Percentiles rank a stretch among this genome's conserved stretches.
Evolutionary conservation across 2,329 filamentous ascomycete genomes (phyloP).

Genomic region (Pseudofabraea citricarpa): DNA sequence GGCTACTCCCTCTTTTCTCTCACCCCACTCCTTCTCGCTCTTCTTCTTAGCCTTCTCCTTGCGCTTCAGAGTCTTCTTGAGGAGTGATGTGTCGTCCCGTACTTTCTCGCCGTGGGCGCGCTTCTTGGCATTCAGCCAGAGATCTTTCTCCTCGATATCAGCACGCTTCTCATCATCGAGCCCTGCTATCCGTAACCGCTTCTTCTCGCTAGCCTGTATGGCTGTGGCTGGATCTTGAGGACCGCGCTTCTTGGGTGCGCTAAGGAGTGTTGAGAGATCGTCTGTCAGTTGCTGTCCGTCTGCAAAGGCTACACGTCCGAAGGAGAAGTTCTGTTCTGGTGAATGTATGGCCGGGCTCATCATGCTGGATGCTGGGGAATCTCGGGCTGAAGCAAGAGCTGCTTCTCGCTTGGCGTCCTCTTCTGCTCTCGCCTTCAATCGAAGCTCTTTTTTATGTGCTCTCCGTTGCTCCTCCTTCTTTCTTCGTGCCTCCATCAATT

Average conservation of each 20-base stretch:
- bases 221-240: conserved; percentile 81
- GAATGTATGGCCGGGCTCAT: conserved; percentile 51
- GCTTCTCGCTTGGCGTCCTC: conserved; percentile 65
- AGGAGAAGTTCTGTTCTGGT: conserved; percentile 70
- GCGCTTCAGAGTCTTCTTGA: conserved; percentile 93
- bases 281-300: conserved; percentile 79
- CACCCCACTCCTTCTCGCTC: conserved; percentile 83
- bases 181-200: conserved; percentile 71
- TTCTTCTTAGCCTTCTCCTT: conserved; percentile 88
- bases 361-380: conserved; percentile 49
- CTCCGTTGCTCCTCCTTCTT: conserved; percentile 84
- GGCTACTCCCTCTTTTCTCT: conserved; percentile 66
- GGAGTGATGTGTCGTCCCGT: conserved; percentile 74
- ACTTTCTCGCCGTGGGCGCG: conserved; percentile 86
- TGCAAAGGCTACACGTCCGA: conserved; percentile 84
- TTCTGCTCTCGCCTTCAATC: conserved; percentile 72
- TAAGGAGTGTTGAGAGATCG: conserved; percentile 56
- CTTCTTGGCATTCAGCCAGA: conserved; percentile 88
- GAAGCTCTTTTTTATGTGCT: conserved; percentile 81
- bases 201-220: conserved; percentile 79
- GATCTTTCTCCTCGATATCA: conserved; percentile 88
- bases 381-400: conserved; percentile 53
- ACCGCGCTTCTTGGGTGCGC: conserved; percentile 71
- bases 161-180: conserved; percentile 77
- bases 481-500: conserved; percentile 84